A percentile compares a stretch with the other conserved stretches of the same genome.
Evolutionary conservation across 108 stramenopile species (phyloP).

Genomic region (Skeletonema marinoi): DNA sequence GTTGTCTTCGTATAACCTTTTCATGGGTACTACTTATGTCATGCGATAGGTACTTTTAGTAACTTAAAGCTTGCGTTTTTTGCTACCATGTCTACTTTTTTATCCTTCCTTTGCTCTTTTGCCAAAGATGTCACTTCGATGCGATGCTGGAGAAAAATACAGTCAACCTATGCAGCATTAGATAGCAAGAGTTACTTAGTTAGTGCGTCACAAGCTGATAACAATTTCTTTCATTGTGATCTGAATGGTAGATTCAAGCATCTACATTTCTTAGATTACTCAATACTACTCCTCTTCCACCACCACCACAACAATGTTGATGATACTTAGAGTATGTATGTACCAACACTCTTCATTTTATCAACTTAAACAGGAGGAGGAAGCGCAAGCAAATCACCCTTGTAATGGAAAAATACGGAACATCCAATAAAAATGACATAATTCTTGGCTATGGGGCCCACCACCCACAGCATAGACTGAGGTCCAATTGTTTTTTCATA

Average conservation of each 20-base stretch:
- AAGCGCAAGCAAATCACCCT: constrained; percentile 75
- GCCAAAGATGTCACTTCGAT: no score
- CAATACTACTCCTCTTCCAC: no score
- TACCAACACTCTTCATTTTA: background rate
- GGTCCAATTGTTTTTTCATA: constrained; percentile 72
- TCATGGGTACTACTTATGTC: background rate
- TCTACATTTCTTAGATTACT: background rate
- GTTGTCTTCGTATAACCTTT: background rate
- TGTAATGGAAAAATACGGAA: constrained; percentile 67
- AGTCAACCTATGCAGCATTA: no score
- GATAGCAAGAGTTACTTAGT: no score
- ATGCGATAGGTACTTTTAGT: background rate
- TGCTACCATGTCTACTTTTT: no score
- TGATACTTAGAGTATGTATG: background rate
- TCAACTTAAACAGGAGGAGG: constrained; percentile 76
- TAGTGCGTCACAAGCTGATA: no score
- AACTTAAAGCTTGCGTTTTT: background rate
- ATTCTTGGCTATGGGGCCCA: constrained; percentile 71
- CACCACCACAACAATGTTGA: background rate
- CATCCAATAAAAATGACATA: constrained; percentile 79
- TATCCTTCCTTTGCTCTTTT: no score
- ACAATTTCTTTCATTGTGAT: no score
- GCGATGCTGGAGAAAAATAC: no score
- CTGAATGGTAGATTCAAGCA: no score
- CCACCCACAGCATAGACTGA: constrained; percentile 62